A percentile compares a stretch with the other conserved stretches of the same genome.
Evolutionary conservation across 768 basidiomycete genomes (phyloP).

Genomic region (Lactifluus volemus): DNA sequence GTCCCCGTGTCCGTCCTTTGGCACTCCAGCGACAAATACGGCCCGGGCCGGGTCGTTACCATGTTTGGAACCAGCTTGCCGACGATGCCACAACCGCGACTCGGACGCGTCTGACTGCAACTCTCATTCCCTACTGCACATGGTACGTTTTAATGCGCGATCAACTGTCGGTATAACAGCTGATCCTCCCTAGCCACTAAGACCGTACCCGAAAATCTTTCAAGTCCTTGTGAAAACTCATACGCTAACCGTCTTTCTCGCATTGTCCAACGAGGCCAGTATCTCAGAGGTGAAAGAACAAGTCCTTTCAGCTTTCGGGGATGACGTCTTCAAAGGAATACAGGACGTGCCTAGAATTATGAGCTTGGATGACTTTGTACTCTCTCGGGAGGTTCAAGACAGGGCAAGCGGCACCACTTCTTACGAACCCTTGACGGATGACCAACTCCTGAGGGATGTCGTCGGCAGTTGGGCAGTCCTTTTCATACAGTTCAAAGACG

Average conservation of each 20-base stretch:
- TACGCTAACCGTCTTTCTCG: conserved; percentile 56
- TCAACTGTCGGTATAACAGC: background rate
- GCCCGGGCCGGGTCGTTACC: background rate
- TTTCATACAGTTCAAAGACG: conserved; percentile 59
- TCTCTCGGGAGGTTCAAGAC: conserved; percentile 47
- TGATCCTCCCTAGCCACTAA: conserved; percentile 36
- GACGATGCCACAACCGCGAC: conserved; percentile 8
- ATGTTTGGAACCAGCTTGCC: background rate
- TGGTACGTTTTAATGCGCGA: conserved; percentile 2
- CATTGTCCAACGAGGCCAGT: conserved; percentile 43
- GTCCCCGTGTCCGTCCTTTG: background rate
- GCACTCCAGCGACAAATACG: background rate
- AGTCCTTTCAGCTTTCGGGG: conserved; percentile 49
- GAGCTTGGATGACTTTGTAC: conserved; percentile 47
- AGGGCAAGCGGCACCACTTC: conserved; percentile 39
- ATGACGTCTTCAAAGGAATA: conserved; percentile 34
- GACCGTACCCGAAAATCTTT: conserved; percentile 51
- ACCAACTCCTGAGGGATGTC: conserved; percentile 39
- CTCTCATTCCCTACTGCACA: background rate
- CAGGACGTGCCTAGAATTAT: conserved; percentile 29
- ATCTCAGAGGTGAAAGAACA: conserved; percentile 55
- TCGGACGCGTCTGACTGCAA: background rate
- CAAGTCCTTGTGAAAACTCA: conserved; percentile 68
- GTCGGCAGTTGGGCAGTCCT: conserved; percentile 59
- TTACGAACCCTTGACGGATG: conserved; percentile 45